Percentiles rank a stretch among this genome's conserved stretches.
Conservation (phyloP, 139 green algal genomes). For the Zygnema cylindricum region DNA sequence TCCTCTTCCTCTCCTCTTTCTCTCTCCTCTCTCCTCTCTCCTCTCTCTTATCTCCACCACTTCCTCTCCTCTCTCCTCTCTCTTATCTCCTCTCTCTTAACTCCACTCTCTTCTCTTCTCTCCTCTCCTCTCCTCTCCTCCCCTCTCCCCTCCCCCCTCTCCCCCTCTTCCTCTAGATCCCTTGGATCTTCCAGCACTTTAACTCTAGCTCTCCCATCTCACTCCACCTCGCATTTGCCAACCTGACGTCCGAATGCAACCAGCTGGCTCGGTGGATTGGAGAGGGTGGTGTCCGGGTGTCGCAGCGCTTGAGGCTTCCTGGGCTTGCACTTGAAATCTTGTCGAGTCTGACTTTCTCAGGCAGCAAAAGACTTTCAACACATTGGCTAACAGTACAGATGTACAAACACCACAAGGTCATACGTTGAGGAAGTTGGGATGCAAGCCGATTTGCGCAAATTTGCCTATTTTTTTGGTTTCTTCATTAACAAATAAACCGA, state of each 20-base stretch:
- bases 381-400: too few species aligned
- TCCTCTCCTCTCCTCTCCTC: neutral
- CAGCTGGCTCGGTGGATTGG: neutral
- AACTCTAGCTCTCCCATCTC: neutral
- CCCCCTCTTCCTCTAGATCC: neutral
- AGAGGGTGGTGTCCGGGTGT: neutral
- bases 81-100: neutral
- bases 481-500: too few species aligned
- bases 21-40: neutral
- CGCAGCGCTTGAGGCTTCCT: neutral
- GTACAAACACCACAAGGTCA: too few species aligned
- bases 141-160: neutral
- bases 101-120: neutral
- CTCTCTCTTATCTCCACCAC: neutral
- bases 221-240: too few species aligned
- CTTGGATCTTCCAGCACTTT: neutral
- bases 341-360: neutral
- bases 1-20: neutral
- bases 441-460: too few species aligned
- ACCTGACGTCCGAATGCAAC: neutral
- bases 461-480: too few species aligned
- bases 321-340: neutral
- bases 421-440: too few species aligned
- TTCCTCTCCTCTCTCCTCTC: neutral
- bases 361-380: neutral